Evolutionary conservation across 2,329 filamentous ascomycete genomes (phyloP).

Genomic region (Microcyclospora tardicrescens): DNA sequence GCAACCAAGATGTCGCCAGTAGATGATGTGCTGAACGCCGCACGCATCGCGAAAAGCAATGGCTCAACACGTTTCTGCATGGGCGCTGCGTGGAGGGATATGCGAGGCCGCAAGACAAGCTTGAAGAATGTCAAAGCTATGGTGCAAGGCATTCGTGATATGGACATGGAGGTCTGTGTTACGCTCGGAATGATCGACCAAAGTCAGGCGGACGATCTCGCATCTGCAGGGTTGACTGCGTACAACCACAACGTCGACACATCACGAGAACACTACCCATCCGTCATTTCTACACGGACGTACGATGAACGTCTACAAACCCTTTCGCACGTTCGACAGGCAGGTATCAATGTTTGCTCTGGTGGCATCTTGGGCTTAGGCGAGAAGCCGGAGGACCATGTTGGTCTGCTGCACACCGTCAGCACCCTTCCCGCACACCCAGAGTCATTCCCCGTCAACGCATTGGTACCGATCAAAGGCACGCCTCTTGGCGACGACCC

Average conservation of each 20-base stretch:
- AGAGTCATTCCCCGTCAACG: slow-evolving; percentile 84
- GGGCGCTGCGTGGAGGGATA: slow-evolving; percentile 88
- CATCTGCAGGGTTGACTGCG: slow-evolving; percentile 71
- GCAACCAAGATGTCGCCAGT: slow-evolving; percentile 69
- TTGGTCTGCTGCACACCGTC: slow-evolving; percentile 73
- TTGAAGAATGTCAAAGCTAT: slow-evolving; percentile 76
- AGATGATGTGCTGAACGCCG: slow-evolving; percentile 67
- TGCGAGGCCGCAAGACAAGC: slow-evolving; percentile 76
- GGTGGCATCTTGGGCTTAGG: slow-evolving; percentile 80
- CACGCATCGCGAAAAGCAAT: slow-evolving; percentile 63
- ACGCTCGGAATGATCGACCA: slow-evolving; percentile 83
- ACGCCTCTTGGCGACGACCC: slow-evolving; percentile 61
- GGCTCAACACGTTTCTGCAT: slow-evolving; percentile 90
- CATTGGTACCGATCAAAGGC: slow-evolving; percentile 79
- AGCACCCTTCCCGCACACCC: slow-evolving; percentile 69
- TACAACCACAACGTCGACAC: slow-evolving; percentile 96
- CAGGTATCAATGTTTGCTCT: slow-evolving; percentile 80
- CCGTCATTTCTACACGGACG: slow-evolving; percentile 68
- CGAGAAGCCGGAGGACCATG: slow-evolving; percentile 63
- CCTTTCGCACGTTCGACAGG: slow-evolving; percentile 65
- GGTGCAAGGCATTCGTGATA: slow-evolving; percentile 63
- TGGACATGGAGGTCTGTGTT: slow-evolving; percentile 90
- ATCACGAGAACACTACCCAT: slow-evolving; percentile 76
- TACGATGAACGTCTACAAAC: slow-evolving; percentile 82
- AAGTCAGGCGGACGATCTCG: slow-evolving; percentile 64